Conservation (phyloP, 108 stramenopile species). For the Nannochloropsis gaditana region DNA sequence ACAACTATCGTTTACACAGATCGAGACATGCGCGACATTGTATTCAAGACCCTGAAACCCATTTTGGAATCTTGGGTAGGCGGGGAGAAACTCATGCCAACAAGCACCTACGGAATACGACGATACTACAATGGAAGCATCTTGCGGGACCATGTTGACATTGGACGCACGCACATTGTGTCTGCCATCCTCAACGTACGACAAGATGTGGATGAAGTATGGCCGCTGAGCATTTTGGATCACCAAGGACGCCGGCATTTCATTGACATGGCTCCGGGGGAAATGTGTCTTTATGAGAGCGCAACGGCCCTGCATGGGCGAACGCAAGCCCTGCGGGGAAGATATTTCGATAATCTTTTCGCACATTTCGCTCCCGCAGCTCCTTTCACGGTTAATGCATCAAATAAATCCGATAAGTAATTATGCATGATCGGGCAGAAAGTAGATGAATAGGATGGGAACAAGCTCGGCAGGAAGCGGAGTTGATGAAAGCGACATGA, state of each 20-base stretch:
- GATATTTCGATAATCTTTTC: background rate
- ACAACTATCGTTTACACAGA: background rate
- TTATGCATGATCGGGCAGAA: too few relatives aligned
- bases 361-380: background rate
- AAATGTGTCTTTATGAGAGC: constrained; percentile 82
- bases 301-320: constrained; percentile 81
- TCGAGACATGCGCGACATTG: background rate
- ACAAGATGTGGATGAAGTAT: constrained; percentile 75
- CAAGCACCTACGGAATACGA: constrained; percentile 82
- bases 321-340: constrained; percentile 51
- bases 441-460: too few relatives aligned
- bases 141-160: constrained; percentile 77
- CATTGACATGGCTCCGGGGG: constrained; percentile 87
- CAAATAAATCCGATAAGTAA: too few relatives aligned
- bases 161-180: constrained; percentile 72
- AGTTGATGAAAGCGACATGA: too few relatives aligned
- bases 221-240: constrained; percentile 81
- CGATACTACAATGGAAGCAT: constrained; percentile 74
- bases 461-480: too few relatives aligned
- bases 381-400: background rate
- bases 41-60: constrained; percentile 54
- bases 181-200: constrained; percentile 82
- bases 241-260: constrained; percentile 76
- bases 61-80: constrained; percentile 73
- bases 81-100: constrained; percentile 63